phyloP scores from a whole-genome alignment of 345 rosid species.

The Boechera stricta region DNA sequence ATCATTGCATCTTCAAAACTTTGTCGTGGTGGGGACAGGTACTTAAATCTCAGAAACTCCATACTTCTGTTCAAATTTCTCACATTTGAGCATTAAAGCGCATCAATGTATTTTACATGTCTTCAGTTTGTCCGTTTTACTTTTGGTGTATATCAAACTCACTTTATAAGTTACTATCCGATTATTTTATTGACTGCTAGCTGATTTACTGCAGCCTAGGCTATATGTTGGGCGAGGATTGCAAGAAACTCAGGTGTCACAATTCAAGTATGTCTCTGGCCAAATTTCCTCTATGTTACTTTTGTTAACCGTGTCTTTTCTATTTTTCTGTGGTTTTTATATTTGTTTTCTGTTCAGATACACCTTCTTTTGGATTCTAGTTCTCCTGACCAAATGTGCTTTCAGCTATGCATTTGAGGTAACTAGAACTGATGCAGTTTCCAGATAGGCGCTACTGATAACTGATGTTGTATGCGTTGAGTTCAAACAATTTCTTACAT shows the following conservation, averaged over 20 bases:
- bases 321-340: constrained; percentile 1
- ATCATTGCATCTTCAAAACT: constrained; percentile 60
- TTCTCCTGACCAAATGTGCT: constrained; percentile 67
- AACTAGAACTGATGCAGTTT: constrained; percentile 35
- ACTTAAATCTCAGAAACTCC: constrained; percentile 30
- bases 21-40: constrained; percentile 92
- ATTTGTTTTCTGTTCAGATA: constrained; percentile 58
- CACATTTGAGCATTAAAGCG: not conserved
- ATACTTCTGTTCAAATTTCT: constrained; percentile 24
- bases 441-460: constrained; percentile 6
- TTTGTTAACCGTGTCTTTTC: constrained; percentile 6
- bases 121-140: constrained; percentile 22
- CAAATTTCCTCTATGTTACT: constrained; percentile 35
- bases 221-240: constrained; percentile 88
- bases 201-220: constrained; percentile 66
- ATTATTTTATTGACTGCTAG: constrained; percentile 23
- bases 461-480: constrained; percentile 17
- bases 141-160: constrained; percentile 29
- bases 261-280: constrained; percentile 67
- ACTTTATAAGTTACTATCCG: constrained; percentile 17
- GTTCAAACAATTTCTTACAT: constrained; percentile 14
- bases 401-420: constrained; percentile 97
- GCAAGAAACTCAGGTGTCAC: constrained; percentile 94
- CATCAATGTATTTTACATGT: constrained; percentile 14
- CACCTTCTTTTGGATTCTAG: constrained; percentile 83